A percentile compares a stretch with the other conserved stretches of the same genome.
phyloP scores from a whole-genome alignment of 495 filamentous ascomycete species.

The Neurospora cerealis region DNA sequence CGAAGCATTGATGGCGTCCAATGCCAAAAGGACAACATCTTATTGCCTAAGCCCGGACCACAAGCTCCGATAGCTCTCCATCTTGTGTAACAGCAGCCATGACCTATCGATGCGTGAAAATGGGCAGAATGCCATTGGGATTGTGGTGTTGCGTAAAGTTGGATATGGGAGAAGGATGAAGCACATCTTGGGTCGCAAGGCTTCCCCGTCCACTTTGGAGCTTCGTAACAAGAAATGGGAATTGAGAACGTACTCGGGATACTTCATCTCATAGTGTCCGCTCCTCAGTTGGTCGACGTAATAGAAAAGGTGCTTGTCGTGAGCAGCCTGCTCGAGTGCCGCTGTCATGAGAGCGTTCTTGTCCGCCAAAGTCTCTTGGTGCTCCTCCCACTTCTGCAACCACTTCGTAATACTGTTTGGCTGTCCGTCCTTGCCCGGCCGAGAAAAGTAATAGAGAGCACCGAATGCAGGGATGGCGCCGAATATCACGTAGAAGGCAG shows the following conservation, averaged over 20 bases:
- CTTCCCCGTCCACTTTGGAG: neutral
- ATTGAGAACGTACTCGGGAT: slow-evolving; percentile 34
- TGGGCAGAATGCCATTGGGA: neutral
- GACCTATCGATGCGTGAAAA: neutral
- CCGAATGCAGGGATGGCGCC: slow-evolving; percentile 22
- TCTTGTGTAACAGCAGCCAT: neutral
- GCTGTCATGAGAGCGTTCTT: slow-evolving; percentile 32
- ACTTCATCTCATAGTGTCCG: slow-evolving; percentile 31
- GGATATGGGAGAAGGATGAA: neutral
- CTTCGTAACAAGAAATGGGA: neutral
- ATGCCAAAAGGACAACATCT: neutral
- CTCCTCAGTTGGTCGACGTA: slow-evolving; percentile 15
- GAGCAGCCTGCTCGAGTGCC: slow-evolving; percentile 36
- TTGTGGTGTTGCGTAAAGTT: neutral
- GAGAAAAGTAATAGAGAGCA: slow-evolving; percentile 31
- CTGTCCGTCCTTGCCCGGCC: slow-evolving; percentile 34
- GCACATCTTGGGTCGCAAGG: neutral
- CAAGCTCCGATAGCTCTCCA: neutral
- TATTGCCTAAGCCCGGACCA: neutral
- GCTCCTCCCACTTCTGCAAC: slow-evolving; percentile 25
- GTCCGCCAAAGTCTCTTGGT: neutral
- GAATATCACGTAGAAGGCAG: slow-evolving; percentile 29
- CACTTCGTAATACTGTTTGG: slow-evolving; percentile 21
- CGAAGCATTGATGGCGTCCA: neutral
- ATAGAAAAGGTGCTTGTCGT: slow-evolving; percentile 36